Percentiles rank a stretch among this genome's conserved stretches.
Evolutionary conservation across 805 yeast genomes (phyloP).

Genomic region (Teunomyces stri): DNA sequence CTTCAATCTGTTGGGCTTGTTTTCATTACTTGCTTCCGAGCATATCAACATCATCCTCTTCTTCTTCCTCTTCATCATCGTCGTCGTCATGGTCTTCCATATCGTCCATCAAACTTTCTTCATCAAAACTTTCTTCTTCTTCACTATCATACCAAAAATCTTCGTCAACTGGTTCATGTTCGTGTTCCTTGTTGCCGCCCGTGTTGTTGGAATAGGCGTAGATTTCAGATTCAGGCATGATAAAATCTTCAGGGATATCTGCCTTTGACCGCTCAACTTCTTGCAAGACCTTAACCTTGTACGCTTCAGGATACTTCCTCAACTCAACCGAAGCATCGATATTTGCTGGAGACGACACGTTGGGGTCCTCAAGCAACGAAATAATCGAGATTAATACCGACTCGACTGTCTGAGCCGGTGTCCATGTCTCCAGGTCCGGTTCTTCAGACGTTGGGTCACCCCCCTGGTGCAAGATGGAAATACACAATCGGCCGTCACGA

Average conservation of each 20-base stretch:
- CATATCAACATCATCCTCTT: slow-evolving; percentile 35
- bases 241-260: slow-evolving; percentile 84
- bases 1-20: slow-evolving; percentile 1
- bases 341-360: slow-evolving; percentile 90
- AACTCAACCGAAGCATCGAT: slow-evolving; percentile 93
- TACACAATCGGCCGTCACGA: slow-evolving; percentile 89
- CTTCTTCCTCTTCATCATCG: slow-evolving; percentile 61
- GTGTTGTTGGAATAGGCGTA: slow-evolving; percentile 35
- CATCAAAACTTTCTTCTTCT: slow-evolving; percentile 45
- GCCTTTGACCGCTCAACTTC: slow-evolving; percentile 82
- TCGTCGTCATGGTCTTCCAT: slow-evolving; percentile 52
- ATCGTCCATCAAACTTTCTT: slow-evolving; percentile 48
- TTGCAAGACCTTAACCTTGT: slow-evolving; percentile 68
- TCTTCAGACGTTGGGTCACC: slow-evolving; percentile 91
- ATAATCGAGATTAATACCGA: slow-evolving; percentile 85
- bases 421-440: slow-evolving; percentile 93
- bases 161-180: slow-evolving; percentile 66
- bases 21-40: slow-evolving; percentile 6
- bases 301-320: slow-evolving; percentile 76
- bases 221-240: slow-evolving; percentile 69
- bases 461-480: slow-evolving; percentile 86
- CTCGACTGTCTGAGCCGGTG: slow-evolving; percentile 90
- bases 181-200: slow-evolving; percentile 38
- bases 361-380: slow-evolving; percentile 90
- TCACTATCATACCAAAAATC: slow-evolving; percentile 77